A percentile compares a stretch with the other conserved stretches of the same genome.
Evolutionary conservation across 257 asterid species (phyloP).

Genomic region (Jacaranda mimosifolia): DNA sequence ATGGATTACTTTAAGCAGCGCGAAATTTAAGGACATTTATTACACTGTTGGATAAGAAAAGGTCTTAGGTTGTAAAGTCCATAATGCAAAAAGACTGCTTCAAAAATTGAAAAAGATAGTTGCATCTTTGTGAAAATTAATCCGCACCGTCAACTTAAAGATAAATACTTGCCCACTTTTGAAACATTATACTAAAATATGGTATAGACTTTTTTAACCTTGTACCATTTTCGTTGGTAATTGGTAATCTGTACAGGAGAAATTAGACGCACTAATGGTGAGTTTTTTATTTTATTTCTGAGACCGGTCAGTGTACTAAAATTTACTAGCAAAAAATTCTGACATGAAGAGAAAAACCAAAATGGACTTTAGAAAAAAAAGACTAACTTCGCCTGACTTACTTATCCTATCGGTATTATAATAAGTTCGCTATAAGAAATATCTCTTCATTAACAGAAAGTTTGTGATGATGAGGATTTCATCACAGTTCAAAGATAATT

Average conservation of each 20-base stretch:
- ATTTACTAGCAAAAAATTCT: too few species aligned
- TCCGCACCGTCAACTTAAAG: conserved; percentile 3
- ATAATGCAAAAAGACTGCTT: neutral
- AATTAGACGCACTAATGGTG: neutral
- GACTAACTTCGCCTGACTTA: too few species aligned
- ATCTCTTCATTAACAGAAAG: too few species aligned
- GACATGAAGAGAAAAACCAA: too few species aligned
- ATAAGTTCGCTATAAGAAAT: too few species aligned
- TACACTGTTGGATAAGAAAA: neutral
- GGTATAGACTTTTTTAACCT: neutral
- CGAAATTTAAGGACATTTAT: conserved; percentile 17
- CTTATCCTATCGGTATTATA: too few species aligned
- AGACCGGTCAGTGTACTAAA: too few species aligned
- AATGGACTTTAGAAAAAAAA: too few species aligned
- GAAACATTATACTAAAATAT: conserved; percentile 2
- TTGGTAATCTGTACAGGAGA: neutral
- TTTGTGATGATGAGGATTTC: too few species aligned
- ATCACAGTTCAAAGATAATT: too few species aligned
- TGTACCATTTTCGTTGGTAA: too few species aligned
- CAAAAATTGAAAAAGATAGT: conserved; percentile 3
- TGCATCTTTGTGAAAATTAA: conserved; percentile 16
- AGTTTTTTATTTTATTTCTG: too few species aligned
- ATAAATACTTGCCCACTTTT: neutral
- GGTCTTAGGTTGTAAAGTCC: conserved; percentile 10
- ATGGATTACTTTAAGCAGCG: conserved; percentile 2